A percentile compares a stretch with the other conserved stretches of the same genome.
phyloP scores from a whole-genome alignment of 2,329 filamentous ascomycete genomes.

The Trichoderma arundinaceum region DNA sequence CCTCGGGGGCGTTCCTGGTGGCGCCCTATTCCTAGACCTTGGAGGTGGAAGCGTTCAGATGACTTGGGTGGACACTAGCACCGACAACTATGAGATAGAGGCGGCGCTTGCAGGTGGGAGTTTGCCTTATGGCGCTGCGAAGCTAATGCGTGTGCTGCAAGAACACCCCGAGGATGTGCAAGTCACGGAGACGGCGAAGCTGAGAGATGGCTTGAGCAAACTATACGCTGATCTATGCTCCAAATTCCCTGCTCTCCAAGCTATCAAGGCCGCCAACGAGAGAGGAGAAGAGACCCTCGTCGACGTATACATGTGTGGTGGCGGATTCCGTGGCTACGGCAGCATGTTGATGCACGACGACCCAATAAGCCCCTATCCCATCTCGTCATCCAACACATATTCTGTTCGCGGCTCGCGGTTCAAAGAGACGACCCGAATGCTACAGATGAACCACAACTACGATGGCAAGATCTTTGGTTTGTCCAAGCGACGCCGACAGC shows the following conservation, averaged over 20 bases:
- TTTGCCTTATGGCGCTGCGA: conserved; percentile 66
- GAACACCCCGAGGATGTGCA: conserved; percentile 48
- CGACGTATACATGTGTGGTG: conserved; percentile 84
- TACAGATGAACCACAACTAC: conserved; percentile 54
- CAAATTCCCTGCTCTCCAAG: conserved; percentile 57
- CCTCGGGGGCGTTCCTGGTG: conserved; percentile 63
- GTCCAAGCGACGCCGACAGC: conserved; percentile 76
- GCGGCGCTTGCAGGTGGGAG: conserved; percentile 62
- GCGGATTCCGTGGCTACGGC: conserved; percentile 89
- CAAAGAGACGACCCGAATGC: conserved; percentile 57
- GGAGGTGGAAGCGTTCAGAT: conserved; percentile 75
- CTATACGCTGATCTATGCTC: conserved; percentile 63
- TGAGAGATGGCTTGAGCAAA: conserved; percentile 61
- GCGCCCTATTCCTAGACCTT: conserved; percentile 83
- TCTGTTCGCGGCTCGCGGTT: conserved; percentile 68
- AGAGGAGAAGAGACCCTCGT: conserved; percentile 51
- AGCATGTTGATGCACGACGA: conserved; percentile 86
- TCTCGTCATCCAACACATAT: conserved; percentile 83
- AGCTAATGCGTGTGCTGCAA: conserved; percentile 58
- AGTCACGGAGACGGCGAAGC: conserved; percentile 57
- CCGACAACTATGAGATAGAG: conserved; percentile 54
- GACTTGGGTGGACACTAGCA: conserved; percentile 63
- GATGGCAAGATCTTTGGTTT: conserved; percentile 73
- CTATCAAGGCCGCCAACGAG: conserved; percentile 46
- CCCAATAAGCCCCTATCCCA: conserved; percentile 76